These are phyloP conservation scores for Thielaviopsis cerberus DNA, from an alignment of 2,329 filamentous ascomycete genomes.

Conservation along the genomic window DNA sequence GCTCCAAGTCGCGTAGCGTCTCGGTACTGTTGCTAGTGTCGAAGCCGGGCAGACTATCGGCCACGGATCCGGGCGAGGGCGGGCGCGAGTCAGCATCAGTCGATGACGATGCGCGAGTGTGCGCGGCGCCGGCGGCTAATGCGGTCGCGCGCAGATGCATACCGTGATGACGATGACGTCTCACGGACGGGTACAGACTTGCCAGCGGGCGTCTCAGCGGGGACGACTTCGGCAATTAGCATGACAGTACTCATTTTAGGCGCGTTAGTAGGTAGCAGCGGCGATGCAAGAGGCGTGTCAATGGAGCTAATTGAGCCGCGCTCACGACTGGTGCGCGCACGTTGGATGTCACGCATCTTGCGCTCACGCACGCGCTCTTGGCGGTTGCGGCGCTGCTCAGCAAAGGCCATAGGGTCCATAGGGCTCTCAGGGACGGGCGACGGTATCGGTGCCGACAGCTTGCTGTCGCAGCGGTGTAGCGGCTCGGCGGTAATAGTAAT, in stretches of 20 bases:
- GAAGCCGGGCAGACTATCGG: conserved; percentile 15
- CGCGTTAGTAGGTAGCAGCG: not conserved
- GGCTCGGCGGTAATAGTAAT: conserved; percentile 1
- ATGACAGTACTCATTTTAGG: conserved; percentile 22
- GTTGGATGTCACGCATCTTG: conserved; percentile 24
- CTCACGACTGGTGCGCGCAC: conserved; percentile 16
- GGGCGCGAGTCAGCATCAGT: not conserved
- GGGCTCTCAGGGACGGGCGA: not conserved
- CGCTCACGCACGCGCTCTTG: conserved; percentile 22
- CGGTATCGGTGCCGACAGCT: not conserved
- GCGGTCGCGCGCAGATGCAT: not conserved
- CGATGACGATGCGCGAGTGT: not conserved
- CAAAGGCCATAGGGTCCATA: not conserved
- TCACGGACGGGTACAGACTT: conserved; percentile 14
- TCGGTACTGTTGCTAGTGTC: conserved; percentile 15
- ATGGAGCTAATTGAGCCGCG: conserved; percentile 8
- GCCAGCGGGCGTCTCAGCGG: conserved; percentile 12
- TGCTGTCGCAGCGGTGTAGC: conserved; percentile 1
- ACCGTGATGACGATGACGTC: conserved; percentile 15
- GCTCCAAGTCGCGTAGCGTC: conserved; percentile 29
- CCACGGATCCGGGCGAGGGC: not conserved
- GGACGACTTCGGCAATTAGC: conserved; percentile 22
- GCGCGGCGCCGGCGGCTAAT: conserved; percentile 18
- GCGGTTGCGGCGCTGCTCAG: conserved; percentile 10
- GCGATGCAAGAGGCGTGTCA: not conserved